Evolutionary conservation across 176 grass and related monocot genomes (phyloP), one percentile per base, ranked within the genome.

Genomic region (Musa itinerans): DNA sequence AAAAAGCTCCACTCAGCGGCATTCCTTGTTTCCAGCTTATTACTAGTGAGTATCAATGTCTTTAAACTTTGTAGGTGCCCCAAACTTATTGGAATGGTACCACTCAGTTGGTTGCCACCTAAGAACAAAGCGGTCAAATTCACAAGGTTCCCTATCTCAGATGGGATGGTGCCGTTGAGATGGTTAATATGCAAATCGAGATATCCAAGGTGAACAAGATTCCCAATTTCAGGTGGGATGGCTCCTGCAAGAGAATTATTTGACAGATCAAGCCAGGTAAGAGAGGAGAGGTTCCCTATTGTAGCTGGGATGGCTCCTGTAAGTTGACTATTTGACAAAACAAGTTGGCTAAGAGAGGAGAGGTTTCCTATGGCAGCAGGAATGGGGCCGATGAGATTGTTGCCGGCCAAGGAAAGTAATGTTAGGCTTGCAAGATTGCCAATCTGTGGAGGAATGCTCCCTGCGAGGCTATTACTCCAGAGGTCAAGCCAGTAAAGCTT

Each of bases 271-370:
- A 66, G 63, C n/a, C 9, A 1, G 10, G 10, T 23, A 26, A 69
- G 66, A 50, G 66, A 69, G 27, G 2, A 7, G 27, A 69, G 66
- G 66, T 69, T 53, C 13, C 25, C 15, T 2, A 68, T 16, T 24
- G 50, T 54, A 74, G 34, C 29, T 20, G 79, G 79, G 16, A 81
- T 81, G 21, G 14, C 8, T 52, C 79, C 79, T 14, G 34, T 8
- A n/a, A 81, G 71, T 7, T 27, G 3, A 22, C 65, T 74, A 1
- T 21, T n/a, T 48, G 67, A 50, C 25, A 11, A 10, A 22, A 8
- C 0, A 74, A 10, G 24, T 10, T 20, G 12, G 16, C n/a, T 27
- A 19, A 74, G 72, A 13, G 23, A 14, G n/a, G 52, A 3, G 6
- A 27, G 52, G 50, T 66, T 66, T 19, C 64, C n/a, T 25, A 74